Evolutionary conservation across 805 yeast species (phyloP).

Genomic region (Candida silvicultrix): DNA sequence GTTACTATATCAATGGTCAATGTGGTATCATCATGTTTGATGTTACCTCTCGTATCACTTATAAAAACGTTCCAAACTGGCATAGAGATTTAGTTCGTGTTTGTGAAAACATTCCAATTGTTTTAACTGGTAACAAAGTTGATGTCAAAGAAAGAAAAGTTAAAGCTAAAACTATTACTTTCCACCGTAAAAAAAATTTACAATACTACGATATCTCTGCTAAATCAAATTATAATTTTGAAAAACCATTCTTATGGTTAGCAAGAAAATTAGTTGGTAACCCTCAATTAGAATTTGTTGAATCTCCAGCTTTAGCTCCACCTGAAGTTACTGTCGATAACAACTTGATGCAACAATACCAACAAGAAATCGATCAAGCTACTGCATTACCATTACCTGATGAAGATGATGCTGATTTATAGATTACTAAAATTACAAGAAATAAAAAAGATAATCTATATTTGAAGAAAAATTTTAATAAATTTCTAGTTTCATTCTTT

Average conservation of each 20-base stretch:
- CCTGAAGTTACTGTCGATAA: conserved; percentile 98
- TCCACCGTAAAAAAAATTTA: conserved; percentile 99
- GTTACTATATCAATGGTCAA: conserved; percentile 98
- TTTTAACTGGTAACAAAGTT: conserved; percentile 98
- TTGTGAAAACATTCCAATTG: conserved; percentile 99
- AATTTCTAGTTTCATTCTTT: background rate
- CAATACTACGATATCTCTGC: conserved; percentile 99
- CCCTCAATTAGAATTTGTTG: conserved; percentile 97
- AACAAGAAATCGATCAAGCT: conserved; percentile 99
- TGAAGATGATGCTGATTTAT: conserved; percentile 99
- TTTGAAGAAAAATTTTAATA: too few relatives aligned
- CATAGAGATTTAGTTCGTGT: conserved; percentile 99
- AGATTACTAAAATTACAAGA: too few relatives aligned
- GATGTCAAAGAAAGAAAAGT: conserved; percentile 99
- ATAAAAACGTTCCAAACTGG: conserved; percentile 99
- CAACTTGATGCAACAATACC: conserved; percentile 95
- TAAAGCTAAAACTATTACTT: conserved; percentile 98
- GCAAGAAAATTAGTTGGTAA: conserved; percentile 99
- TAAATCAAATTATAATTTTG: conserved; percentile 98
- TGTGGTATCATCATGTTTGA: conserved; percentile 99
- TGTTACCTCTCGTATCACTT: conserved; percentile 98
- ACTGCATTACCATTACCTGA: conserved; percentile 99
- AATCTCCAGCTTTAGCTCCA: conserved; percentile 99
- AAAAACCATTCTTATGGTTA: conserved; percentile 99
- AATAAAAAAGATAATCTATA: too few relatives aligned